Conservation (phyloP, 768 basidiomycete genomes). For the Suillus occidentalis region DNA sequence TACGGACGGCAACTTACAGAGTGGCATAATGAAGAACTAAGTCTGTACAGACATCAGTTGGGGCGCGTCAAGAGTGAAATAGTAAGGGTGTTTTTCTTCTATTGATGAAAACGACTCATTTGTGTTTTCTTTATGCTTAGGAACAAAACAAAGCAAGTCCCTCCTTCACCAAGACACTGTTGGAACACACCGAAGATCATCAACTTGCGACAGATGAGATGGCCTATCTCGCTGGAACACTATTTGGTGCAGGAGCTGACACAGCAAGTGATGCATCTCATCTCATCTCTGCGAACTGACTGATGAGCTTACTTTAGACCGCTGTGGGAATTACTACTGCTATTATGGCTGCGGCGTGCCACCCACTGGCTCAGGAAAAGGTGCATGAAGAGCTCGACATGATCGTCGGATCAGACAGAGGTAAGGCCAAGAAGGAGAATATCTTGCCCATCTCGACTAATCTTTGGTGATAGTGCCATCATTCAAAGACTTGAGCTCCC, state of each 20-base stretch:
- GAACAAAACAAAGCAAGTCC: neutral
- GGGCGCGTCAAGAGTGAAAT: conserved; percentile 40
- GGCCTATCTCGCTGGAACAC: conserved; percentile 55
- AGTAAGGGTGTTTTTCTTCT: conserved; percentile 23
- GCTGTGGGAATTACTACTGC: conserved; percentile 49
- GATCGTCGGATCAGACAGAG: conserved; percentile 39
- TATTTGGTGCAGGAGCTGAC: conserved; percentile 61
- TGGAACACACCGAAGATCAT: conserved; percentile 48
- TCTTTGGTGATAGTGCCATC: conserved; percentile 29
- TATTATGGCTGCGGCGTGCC: conserved; percentile 51
- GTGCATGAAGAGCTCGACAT: conserved; percentile 51
- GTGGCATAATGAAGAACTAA: conserved; percentile 52
- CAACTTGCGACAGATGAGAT: conserved; percentile 49
- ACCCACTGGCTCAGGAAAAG: conserved; percentile 45
- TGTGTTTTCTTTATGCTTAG: neutral
- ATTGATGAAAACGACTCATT: neutral
- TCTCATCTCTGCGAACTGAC: neutral
- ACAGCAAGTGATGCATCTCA: conserved; percentile 30
- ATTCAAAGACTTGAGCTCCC: conserved; percentile 27
- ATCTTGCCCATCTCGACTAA: neutral
- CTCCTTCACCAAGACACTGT: conserved; percentile 50
- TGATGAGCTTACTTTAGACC: conserved; percentile 25
- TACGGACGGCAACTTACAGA: conserved; percentile 52
- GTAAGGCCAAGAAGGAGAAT: neutral
- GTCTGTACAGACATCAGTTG: conserved; percentile 49